Evolutionary conservation across 1,139 yeast species (phyloP), one percentile per base, ranked within the genome.

Genomic region (Taphrina confusa): DNA sequence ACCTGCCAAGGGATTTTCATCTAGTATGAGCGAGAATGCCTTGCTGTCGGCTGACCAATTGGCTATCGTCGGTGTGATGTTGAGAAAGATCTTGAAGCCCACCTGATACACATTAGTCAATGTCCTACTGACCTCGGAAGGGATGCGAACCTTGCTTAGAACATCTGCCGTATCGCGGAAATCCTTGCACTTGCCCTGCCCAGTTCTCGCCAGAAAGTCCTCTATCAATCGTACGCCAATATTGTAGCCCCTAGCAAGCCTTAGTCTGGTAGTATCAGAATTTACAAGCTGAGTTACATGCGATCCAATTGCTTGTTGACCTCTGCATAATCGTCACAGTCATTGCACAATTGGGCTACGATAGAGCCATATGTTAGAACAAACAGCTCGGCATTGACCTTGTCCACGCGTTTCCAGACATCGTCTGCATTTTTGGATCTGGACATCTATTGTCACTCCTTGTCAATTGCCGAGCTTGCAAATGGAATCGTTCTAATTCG

Each of bases 341-440:
- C 98, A 63, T 84, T 82, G 70, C 96, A 90, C 59, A 92, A 76
- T 70, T 92, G 97, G n/a, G 95, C 82, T 55, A 92, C 98, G 47
- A 94, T 81, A 1, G 96, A 85, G 11, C 99, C 99, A 70, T 92
- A 92, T 0, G 97, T 91, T 62, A 92, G 76, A 18, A 96, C 89
- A 74, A 92, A 87, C 57, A 92, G 78, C 73, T 94, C 99, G 2
- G 96, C 86, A 71, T 91, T 91, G 85, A 92, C 85, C 73, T 92
- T 92, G 68, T 89, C 96, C 46, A 87, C 87, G 66, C 82, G 86
- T 73, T 88, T 89, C 97, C 97, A 92, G 61, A 90, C 82, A 62
- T 91, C 97, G 63, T 92, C 98, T 30, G 95, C 94, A 16, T 83
- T 22, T 36, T 54, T 54, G 14, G 58, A 33, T 6, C 58, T 42